These are phyloP conservation scores for Botrytis porri DNA, from an alignment of 2,329 filamentous ascomycete genomes.

Conservation along the genomic window DNA sequence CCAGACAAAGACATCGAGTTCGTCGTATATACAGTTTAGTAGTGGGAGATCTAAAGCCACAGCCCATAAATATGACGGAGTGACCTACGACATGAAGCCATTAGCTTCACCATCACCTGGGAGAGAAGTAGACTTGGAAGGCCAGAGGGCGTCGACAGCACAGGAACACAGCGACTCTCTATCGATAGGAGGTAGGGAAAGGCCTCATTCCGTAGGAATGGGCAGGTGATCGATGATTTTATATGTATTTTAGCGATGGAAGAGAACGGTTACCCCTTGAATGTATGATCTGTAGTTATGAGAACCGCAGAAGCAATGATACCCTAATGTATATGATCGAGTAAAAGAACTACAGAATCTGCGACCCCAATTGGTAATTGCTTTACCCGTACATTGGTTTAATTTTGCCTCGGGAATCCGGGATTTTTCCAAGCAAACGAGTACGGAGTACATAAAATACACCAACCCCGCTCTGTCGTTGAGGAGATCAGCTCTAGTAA, in stretches of 20 bases:
- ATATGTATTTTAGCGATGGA: not conserved
- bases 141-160: not conserved
- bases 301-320: not conserved
- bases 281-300: not conserved
- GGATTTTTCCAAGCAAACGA: not conserved
- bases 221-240: not conserved
- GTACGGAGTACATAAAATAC: not conserved
- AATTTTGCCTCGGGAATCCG: not conserved
- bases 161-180: not conserved
- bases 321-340: not conserved
- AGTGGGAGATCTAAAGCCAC: not conserved
- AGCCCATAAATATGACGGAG: not conserved
- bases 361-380: not conserved
- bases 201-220: not conserved
- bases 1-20: not conserved
- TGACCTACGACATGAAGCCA: not conserved
- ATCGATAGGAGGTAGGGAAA: not conserved
- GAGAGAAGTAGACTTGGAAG: not conserved
- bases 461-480: not conserved
- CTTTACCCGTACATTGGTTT: not conserved
- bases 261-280: not conserved
- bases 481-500: not conserved
- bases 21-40: not conserved
- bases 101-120: not conserved
- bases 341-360: not conserved